Evolutionary conservation across 441 rosid species (phyloP), one percentile per base, ranked within the genome.

Genomic region (Melastoma candidum): DNA sequence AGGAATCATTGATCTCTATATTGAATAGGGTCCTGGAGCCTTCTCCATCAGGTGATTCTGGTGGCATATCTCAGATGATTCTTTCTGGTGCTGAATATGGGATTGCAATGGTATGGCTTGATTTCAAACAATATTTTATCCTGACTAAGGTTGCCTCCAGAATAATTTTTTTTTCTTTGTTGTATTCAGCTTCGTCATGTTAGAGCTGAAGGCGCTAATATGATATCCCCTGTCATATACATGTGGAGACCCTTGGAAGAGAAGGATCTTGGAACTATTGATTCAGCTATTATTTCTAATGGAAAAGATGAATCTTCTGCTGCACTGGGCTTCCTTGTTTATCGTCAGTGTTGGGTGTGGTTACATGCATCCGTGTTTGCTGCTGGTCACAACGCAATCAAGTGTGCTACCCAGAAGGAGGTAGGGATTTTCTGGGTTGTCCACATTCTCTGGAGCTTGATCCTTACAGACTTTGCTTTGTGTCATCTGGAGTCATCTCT

Each of bases 351-450:
- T 54, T 85, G 93, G 93, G 58, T 87, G 55, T 90, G 90, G 96
- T 74, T 83, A 55, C 98, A 87, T 83, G 85, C 87, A 63, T 81
- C 85, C 27, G 87, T 93, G 58, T 79, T 80, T 68, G 60, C 24
- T 54, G 94, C 85, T 73, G 98, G 87, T 73, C 80, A 54, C 73
- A 71, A 61, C 67, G 73, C 89, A 61, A 68, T 90, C 50, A 77
- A 78, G 64, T 64, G 67, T 44, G 85, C 90, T 58, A 83, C 80
- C 68, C 77, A 82, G 69, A 79, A 78, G 49, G 85, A 65, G 90
- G 84, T 87, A 61, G 44, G 2, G 36, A 47, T 8, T 49, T 25
- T 2, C 41, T 36, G 41, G 41, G 1, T 36, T 36, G 6, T 9
- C 41, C 41, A 36, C 7, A 4, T 36, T 36, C 22, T 17, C 22